Evolutionary conservation across 768 basidiomycete genomes (phyloP).

Genomic region (Paxillus involutus): DNA sequence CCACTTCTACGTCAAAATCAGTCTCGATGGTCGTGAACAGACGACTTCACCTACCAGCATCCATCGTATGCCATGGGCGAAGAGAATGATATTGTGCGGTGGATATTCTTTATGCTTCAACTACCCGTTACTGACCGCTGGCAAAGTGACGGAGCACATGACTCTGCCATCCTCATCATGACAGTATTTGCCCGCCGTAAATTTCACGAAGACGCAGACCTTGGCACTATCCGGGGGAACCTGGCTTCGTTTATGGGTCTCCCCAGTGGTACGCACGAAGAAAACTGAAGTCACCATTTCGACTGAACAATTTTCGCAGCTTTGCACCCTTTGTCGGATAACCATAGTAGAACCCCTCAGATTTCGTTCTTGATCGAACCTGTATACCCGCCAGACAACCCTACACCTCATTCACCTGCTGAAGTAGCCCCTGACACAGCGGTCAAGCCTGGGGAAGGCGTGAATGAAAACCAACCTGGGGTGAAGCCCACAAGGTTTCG

Average conservation of each 20-base stretch:
- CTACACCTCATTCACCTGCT: too few relatives aligned
- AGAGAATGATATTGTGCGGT: background rate
- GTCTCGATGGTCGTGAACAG: background rate
- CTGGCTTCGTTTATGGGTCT: background rate
- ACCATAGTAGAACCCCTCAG: background rate
- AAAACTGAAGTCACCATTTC: background rate
- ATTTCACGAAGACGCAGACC: background rate
- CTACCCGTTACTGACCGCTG: background rate
- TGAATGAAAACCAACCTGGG: too few relatives aligned
- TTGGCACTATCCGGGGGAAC: background rate
- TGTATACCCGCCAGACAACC: background rate
- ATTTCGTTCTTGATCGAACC: background rate
- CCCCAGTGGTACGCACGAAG: background rate
- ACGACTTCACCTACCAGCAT: background rate
- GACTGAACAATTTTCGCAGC: background rate
- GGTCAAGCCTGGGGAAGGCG: too few relatives aligned
- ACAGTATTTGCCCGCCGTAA: constrained; percentile 1
- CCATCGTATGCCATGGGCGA: background rate
- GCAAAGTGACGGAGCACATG: background rate
- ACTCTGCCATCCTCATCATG: background rate
- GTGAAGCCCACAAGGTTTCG: background rate
- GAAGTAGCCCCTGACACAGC: too few relatives aligned
- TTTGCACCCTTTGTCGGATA: background rate
- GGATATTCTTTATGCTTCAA: background rate
- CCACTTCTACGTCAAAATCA: constrained; percentile 2